Evolutionary conservation across 2,329 filamentous ascomycete species (phyloP), one percentile per base, ranked within the genome.

Genomic region (Colletotrichum lindemuthianum): DNA sequence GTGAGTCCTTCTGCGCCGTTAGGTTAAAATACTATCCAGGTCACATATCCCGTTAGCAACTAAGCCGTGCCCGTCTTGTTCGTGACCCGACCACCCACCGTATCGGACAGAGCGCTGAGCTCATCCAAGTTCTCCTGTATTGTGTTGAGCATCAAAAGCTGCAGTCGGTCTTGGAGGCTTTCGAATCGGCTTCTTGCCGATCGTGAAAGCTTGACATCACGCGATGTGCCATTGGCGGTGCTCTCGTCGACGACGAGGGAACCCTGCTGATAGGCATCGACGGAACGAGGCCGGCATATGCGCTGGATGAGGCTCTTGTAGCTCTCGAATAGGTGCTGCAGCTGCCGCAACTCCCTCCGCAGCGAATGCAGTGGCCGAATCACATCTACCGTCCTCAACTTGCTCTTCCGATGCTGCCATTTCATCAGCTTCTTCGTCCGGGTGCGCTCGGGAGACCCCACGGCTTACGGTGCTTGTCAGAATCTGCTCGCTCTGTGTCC

Each of bases 1-100:
- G 85, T 0, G 90, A 91, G 74, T 93, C 90, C 72, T 91, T 92
- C 71, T 92, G 87, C 15, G 90, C 87, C 63, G 90, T 92, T 68
- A 93, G 83, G 74, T 91, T 92, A 81, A 93, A 93, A 74, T 92
- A 92, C 88, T 91, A 63, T 33, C 41, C 9, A 12, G 72, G 63
- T 69, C 48, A n/a, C 41, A 47, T 7, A 34, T 24, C 16, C 24
- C 34, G 45, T 43, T 39, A 16, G 13, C 13, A 24, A n/a, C 41
- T 6, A 10, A 51, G 36, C 12, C 9, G 8, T 47, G 34, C 32
- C 41, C n/a, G 33, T 11, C 24, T 24, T 24, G 24, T 24, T 24
- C 24, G 24, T 24, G 24, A 24, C 24, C 7, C 16, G 50, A 43
- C 33, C 39, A 70, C 82, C 72, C 75, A 90, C 89, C 72, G 92